A percentile compares a stretch with the other conserved stretches of the same genome.
Conservation (phyloP, 306 rosid species). For the Comarum palustre region DNA sequence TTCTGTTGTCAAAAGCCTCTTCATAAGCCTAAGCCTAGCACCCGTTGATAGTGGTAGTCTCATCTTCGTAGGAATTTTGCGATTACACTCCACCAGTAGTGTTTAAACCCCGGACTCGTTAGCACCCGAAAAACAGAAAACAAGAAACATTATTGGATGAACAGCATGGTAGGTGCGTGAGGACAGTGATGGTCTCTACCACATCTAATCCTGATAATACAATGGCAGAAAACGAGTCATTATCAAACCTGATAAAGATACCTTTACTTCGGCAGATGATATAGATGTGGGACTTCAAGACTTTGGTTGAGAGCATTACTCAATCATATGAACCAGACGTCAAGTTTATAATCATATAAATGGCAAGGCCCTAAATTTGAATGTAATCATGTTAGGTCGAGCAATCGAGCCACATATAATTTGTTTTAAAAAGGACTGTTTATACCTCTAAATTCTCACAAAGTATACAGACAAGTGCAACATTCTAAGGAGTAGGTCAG, state of each 20-base stretch:
- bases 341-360: slow-evolving; percentile 3
- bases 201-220: neutral
- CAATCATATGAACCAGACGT: neutral
- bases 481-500: slow-evolving; percentile 14
- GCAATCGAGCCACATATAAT: neutral
- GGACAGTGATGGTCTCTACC: slow-evolving; percentile 10
- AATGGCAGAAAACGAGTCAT: neutral
- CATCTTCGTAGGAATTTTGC: no score
- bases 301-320: neutral
- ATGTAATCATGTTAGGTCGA: neutral
- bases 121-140: neutral
- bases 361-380: neutral
- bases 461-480: slow-evolving; percentile 13
- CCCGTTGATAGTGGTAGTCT: no score
- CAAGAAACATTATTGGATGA: neutral
- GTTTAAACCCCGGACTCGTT: no score
- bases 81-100: no score
- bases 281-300: neutral
- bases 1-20: no score
- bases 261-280: neutral
- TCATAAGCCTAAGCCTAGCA: no score
- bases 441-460: neutral
- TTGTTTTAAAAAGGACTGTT: neutral
- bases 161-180: neutral
- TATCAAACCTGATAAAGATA: neutral